These are phyloP conservation scores for Pseudogymnoascus sp. DNA, from an alignment of 2,329 filamentous ascomycete species.

Conservation along the genomic window DNA sequence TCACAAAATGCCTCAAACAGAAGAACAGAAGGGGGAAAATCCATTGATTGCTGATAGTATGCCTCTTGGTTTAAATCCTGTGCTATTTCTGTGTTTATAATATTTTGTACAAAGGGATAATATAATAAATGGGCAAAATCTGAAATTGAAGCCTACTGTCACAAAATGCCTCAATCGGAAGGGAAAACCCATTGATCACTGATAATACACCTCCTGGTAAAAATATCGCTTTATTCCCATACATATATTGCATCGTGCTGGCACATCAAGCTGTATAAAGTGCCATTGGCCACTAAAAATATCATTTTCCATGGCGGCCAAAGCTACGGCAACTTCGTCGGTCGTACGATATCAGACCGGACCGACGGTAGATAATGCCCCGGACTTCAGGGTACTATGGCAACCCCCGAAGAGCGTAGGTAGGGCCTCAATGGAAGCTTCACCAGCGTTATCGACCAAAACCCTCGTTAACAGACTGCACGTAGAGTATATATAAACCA, in stretches of 20 bases:
- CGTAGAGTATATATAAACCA: background rate
- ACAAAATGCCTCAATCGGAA: background rate
- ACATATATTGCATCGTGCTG: background rate
- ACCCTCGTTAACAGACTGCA: background rate
- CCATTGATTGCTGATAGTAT: background rate
- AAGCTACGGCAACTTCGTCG: slow-evolving; percentile 6
- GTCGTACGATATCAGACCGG: slow-evolving; percentile 8
- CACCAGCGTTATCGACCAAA: background rate
- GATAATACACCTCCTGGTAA: background rate
- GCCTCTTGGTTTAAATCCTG: too few relatives aligned
- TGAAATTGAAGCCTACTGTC: background rate
- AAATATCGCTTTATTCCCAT: background rate
- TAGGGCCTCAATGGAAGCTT: background rate
- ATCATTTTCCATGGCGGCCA: background rate
- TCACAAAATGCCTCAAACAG: background rate
- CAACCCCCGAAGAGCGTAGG: background rate
- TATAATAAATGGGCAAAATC: background rate
- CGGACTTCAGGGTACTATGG: slow-evolving; percentile 8
- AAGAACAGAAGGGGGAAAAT: background rate
- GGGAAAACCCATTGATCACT: background rate
- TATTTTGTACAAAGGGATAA: background rate
- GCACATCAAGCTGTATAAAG: background rate
- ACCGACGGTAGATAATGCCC: slow-evolving; percentile 3
- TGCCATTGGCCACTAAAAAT: slow-evolving; percentile 4
- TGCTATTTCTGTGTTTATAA: background rate